Percentiles rank a stretch among this genome's conserved stretches.
phyloP scores from a whole-genome alignment of 2,329 filamentous ascomycete genomes.

The Fusarium scirpi region DNA sequence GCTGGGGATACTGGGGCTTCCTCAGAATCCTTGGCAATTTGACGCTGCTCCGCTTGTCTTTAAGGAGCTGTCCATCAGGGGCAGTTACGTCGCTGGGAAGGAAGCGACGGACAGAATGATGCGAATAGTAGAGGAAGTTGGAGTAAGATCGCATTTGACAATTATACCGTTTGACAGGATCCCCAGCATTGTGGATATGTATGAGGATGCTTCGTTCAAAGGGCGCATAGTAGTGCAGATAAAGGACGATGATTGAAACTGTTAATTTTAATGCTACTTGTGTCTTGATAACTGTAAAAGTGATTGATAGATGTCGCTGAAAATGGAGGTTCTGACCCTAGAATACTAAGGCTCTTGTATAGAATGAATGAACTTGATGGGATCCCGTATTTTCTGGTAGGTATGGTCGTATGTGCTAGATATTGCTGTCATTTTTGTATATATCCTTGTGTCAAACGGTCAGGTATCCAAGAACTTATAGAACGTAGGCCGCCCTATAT shows the following conservation, averaged over 20 bases:
- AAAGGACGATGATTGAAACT: not conserved
- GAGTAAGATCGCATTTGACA: constrained; percentile 15
- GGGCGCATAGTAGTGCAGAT: constrained; percentile 13
- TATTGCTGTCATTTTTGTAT: too few relatives aligned
- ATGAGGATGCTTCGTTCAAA: constrained; percentile 14
- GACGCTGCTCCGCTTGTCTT: constrained; percentile 17
- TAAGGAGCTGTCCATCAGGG: constrained; percentile 3
- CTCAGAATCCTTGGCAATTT: constrained; percentile 5
- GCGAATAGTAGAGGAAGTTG: constrained; percentile 6
- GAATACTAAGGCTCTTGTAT: too few relatives aligned
- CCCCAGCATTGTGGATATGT: constrained; percentile 5
- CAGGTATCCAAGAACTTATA: not conserved
- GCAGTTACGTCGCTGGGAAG: constrained; percentile 5
- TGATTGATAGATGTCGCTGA: too few relatives aligned
- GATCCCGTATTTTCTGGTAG: too few relatives aligned
- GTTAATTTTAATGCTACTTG: too few relatives aligned
- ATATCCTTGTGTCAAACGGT: too few relatives aligned
- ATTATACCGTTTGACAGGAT: constrained; percentile 6
- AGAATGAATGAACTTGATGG: too few relatives aligned
- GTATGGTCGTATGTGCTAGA: not conserved
- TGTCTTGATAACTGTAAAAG: too few relatives aligned
- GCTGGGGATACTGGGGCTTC: constrained; percentile 4
- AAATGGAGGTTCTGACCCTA: too few relatives aligned
- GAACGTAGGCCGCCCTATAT: not conserved
- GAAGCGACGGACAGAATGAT: constrained; percentile 12